Conservation (phyloP, 805 yeast species). For the Lachancea fermentati region DNA sequence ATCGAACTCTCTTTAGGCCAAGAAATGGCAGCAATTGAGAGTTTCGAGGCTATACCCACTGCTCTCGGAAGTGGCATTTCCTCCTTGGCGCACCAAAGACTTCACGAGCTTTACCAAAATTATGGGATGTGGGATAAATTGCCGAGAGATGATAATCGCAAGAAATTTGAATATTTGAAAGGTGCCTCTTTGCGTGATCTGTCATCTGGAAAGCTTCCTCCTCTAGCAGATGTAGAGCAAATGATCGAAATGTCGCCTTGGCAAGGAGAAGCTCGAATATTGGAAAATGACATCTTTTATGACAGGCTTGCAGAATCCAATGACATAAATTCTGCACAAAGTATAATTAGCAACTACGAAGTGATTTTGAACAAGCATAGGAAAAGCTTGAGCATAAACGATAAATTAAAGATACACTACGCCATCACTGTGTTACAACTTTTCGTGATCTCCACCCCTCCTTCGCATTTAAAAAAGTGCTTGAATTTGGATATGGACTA, state of each 20-base stretch:
- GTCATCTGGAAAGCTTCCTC: background rate
- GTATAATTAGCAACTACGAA: constrained; percentile 20
- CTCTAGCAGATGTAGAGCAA: background rate
- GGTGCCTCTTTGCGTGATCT: background rate
- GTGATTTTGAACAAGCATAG: constrained; percentile 25
- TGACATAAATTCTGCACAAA: constrained; percentile 23
- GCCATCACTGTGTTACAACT: constrained; percentile 37
- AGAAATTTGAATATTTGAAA: constrained; percentile 21
- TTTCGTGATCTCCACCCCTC: constrained; percentile 48
- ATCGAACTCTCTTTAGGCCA: constrained; percentile 53
- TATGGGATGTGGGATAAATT: constrained; percentile 45
- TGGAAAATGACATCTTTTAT: constrained; percentile 18
- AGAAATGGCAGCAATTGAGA: constrained; percentile 46
- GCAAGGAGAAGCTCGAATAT: constrained; percentile 32
- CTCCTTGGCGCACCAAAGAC: constrained; percentile 44
- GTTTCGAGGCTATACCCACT: constrained; percentile 44
- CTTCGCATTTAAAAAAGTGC: constrained; percentile 58
- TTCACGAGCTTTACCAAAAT: constrained; percentile 45
- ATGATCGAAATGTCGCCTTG: constrained; percentile 37
- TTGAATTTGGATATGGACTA: constrained; percentile 73
- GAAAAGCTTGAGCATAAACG: constrained; percentile 21
- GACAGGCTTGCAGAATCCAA: constrained; percentile 21
- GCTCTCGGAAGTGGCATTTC: constrained; percentile 27
- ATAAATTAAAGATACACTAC: constrained; percentile 27
- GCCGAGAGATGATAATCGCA: constrained; percentile 12